phyloP scores from a whole-genome alignment of 2,329 filamentous ascomycete species.

The Pseudogymnoascus sp. region DNA sequence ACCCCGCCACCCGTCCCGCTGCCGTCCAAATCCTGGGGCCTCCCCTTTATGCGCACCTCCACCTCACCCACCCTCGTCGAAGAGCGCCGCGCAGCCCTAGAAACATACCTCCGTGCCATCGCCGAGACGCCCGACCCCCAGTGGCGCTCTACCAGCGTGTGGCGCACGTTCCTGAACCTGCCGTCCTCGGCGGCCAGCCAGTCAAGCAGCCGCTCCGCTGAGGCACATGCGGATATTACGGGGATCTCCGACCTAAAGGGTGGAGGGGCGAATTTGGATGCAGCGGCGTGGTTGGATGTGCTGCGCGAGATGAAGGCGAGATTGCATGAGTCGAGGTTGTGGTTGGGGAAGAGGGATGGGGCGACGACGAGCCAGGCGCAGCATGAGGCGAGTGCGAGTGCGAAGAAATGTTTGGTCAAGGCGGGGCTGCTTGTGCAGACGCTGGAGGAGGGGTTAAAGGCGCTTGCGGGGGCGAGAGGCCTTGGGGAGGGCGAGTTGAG shows the following conservation, averaged over 20 bases:
- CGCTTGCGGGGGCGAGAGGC: conserved; percentile 37
- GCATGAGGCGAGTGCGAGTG: conserved; percentile 61
- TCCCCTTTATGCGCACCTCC: conserved; percentile 55
- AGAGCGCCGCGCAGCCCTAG: conserved; percentile 57
- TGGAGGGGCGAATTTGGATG: conserved; percentile 42
- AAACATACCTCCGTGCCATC: conserved; percentile 63
- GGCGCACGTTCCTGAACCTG: conserved; percentile 65
- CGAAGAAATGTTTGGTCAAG: conserved; percentile 63
- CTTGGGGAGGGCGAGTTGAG: conserved; percentile 69
- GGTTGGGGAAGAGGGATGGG: conserved; percentile 59
- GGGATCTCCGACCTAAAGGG: conserved; percentile 26
- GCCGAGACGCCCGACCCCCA: conserved; percentile 63
- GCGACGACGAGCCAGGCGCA: conserved; percentile 43
- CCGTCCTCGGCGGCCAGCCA: conserved; percentile 40
- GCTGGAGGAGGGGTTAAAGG: conserved; percentile 56
- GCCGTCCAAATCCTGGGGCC: conserved; percentile 64
- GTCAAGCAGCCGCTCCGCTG: conserved; percentile 12
- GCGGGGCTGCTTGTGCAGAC: conserved; percentile 54
- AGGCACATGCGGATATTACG: conserved; percentile 26
- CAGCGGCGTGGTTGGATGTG: conserved; percentile 66
- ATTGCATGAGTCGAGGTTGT: conserved; percentile 57
- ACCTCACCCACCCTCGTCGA: conserved; percentile 62
- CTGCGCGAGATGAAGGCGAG: conserved; percentile 64
- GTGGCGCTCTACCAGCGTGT: conserved; percentile 66
- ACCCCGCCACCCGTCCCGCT: conserved; percentile 56